These are phyloP conservation scores for Amanita thiersii DNA, from an alignment of 768 basidiomycete species.

Conservation along the genomic window DNA sequence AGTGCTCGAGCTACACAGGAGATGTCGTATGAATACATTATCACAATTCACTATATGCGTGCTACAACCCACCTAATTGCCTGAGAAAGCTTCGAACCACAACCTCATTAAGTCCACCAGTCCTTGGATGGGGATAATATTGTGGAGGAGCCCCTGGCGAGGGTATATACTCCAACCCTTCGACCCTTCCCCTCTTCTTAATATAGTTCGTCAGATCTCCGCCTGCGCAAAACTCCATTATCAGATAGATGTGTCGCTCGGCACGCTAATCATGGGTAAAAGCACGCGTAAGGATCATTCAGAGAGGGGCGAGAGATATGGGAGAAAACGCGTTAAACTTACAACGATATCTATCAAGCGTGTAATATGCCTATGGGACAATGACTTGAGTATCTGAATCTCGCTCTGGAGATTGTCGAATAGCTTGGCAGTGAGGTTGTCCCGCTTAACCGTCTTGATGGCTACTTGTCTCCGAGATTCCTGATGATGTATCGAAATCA, in stretches of 20 bases:
- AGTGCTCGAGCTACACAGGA: slow-evolving; percentile 71
- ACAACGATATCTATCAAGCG: slow-evolving; percentile 90
- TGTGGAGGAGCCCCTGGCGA: slow-evolving; percentile 58
- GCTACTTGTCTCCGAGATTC: slow-evolving; percentile 76
- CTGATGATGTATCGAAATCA: slow-evolving; percentile 26
- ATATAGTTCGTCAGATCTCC: slow-evolving; percentile 96
- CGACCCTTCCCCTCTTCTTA: slow-evolving; percentile 92
- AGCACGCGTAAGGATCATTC: background rate
- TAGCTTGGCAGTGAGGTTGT: slow-evolving; percentile 83
- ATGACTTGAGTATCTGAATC: slow-evolving; percentile 91
- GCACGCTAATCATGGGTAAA: slow-evolving; percentile 40
- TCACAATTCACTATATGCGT: background rate
- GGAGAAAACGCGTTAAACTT: slow-evolving; percentile 16
- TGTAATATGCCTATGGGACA: slow-evolving; percentile 91
- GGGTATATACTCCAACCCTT: slow-evolving; percentile 78
- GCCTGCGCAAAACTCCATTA: slow-evolving; percentile 96
- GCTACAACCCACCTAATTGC: slow-evolving; percentile 60
- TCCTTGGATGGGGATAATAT: slow-evolving; percentile 87
- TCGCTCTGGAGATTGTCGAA: slow-evolving; percentile 98
- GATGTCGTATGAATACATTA: background rate
- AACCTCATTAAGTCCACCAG: slow-evolving; percentile 85
- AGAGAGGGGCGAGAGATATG: slow-evolving; percentile 14
- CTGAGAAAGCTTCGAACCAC: slow-evolving; percentile 89
- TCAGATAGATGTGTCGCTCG: slow-evolving; percentile 79
- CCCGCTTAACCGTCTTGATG: slow-evolving; percentile 88